These are phyloP conservation scores for Crassisporium funariophilum DNA, from an alignment of 768 basidiomycete genomes.

Conservation along the genomic window DNA sequence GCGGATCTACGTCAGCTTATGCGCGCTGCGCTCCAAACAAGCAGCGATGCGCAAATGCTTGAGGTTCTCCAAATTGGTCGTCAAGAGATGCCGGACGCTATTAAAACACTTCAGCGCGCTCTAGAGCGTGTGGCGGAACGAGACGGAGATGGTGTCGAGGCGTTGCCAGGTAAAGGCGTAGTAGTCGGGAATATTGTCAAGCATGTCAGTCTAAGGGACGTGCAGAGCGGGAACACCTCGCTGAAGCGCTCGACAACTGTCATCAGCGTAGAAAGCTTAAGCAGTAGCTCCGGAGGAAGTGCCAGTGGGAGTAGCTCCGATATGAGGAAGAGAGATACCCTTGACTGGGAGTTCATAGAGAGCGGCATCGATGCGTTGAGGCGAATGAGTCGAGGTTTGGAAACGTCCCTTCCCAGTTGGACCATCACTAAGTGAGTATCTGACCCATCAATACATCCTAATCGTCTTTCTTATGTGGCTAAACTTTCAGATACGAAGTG, in stretches of 20 bases:
- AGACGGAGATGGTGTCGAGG: conserved; percentile 8
- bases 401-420: conserved; percentile 62
- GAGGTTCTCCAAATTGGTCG: conserved; percentile 60
- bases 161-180: conserved; percentile 10
- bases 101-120: conserved; percentile 75
- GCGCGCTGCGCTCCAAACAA: conserved; percentile 54
- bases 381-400: conserved; percentile 53
- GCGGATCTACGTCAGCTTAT: conserved; percentile 61
- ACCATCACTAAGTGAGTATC: conserved; percentile 64
- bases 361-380: conserved; percentile 71
- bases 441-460: neutral
- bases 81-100: conserved; percentile 78
- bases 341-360: conserved; percentile 73
- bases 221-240: neutral
- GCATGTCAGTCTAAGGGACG: conserved; percentile 19
- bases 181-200: conserved; percentile 21
- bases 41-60: conserved; percentile 66
- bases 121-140: conserved; percentile 26
- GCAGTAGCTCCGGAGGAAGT: conserved; percentile 19
- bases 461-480: conserved; percentile 6
- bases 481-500: conserved; percentile 61
- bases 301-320: conserved; percentile 15
- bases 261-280: conserved; percentile 27
- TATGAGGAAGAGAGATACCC: conserved; percentile 41
- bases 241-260: conserved; percentile 23